Evolutionary conservation across 371 early-diverging fungal species (phyloP), one percentile per base, ranked within the genome.

Genomic region (Rhizomucor pusillus): DNA sequence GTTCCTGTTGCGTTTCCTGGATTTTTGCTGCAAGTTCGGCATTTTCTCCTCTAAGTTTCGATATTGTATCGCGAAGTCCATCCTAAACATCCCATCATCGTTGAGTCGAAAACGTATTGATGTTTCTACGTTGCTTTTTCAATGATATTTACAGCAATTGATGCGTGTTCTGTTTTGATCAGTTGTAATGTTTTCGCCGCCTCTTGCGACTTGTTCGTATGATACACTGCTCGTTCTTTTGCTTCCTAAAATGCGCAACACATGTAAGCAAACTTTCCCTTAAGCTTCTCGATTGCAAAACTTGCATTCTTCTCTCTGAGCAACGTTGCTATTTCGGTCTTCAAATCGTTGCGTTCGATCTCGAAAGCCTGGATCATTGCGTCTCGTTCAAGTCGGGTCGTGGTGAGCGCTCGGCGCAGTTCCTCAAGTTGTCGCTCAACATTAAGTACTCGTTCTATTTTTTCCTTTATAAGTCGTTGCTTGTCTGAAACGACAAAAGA

Each of bases 221-320:
- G 62, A 40, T 62, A 56, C 16, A 62, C 44, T 1, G 62, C 62
- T 20, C 62, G 56, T 25, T 50, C 48, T 33, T 62, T 41, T 12
- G 62, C 62, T 19, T 56, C 57, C 60, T 60, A 44, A 3, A 37
- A n/a, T 13, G 41, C 20, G 35, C 25, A 11, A 11, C 20, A 12
- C 18, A 36, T 50, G 36, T 11, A 20, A 34, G 29, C 29, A 29
- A 29, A 3, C 3, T 29, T 29, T 3, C 7, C 29, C 3, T 18
- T 37, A 36, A 5, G 10, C n/a, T 22, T 5, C 19, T 5, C 22
- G 13, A 18, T 20, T 5, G 14, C 5, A 22, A n/a, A 13, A 37
- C 53, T 20, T 55, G 36, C 56, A 18, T 43, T 57, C 13, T 57
- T 57, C 20, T 57, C 52, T 3, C 39, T 12, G 13, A 57, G 37